These are phyloP conservation scores for Aphanoascus verrucosus DNA, from an alignment of 2,329 filamentous ascomycete genomes.

Conservation along the genomic window DNA sequence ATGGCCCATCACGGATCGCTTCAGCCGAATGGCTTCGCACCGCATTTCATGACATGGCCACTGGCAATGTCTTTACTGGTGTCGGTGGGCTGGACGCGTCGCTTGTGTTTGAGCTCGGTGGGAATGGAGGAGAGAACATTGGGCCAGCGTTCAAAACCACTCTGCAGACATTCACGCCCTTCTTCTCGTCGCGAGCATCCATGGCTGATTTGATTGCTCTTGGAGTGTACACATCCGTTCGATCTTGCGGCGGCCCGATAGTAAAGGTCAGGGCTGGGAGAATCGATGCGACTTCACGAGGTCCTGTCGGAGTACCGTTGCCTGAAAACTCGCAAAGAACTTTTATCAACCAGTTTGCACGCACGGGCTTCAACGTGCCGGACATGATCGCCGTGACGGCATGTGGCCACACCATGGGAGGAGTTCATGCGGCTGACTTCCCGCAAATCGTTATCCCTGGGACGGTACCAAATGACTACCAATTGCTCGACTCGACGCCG, in stretches of 20 bases:
- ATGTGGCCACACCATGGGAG: slow-evolving; percentile 14
- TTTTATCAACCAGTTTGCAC: slow-evolving; percentile 15
- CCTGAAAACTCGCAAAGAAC: slow-evolving; percentile 13
- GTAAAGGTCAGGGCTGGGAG: slow-evolving; percentile 11
- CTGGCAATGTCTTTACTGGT: slow-evolving; percentile 12
- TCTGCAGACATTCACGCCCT: slow-evolving; percentile 10
- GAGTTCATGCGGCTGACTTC: slow-evolving; percentile 12
- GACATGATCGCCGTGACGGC: slow-evolving; percentile 14
- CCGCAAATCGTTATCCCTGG: slow-evolving; percentile 10
- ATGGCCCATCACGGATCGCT: slow-evolving; percentile 11
- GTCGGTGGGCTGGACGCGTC: slow-evolving; percentile 14
- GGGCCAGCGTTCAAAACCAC: slow-evolving; percentile 13
- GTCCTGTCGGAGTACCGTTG: slow-evolving; percentile 12
- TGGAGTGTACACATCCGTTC: slow-evolving; percentile 13
- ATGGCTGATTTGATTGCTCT: slow-evolving; percentile 15
- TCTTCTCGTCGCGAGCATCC: slow-evolving; percentile 11
- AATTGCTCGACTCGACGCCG: slow-evolving; percentile 9
- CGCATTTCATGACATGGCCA: slow-evolving; percentile 14
- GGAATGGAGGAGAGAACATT: slow-evolving; percentile 15
- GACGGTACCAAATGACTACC: slow-evolving; percentile 9
- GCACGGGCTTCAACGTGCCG: slow-evolving; percentile 11
- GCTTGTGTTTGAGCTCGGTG: slow-evolving; percentile 12
- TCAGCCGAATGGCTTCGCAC: slow-evolving; percentile 15
- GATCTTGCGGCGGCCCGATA: slow-evolving; percentile 14
- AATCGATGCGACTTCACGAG: slow-evolving; percentile 11